These are phyloP conservation scores for Hypoxylon sp. DNA, from an alignment of 2,329 filamentous ascomycete genomes.

Conservation along the genomic window DNA sequence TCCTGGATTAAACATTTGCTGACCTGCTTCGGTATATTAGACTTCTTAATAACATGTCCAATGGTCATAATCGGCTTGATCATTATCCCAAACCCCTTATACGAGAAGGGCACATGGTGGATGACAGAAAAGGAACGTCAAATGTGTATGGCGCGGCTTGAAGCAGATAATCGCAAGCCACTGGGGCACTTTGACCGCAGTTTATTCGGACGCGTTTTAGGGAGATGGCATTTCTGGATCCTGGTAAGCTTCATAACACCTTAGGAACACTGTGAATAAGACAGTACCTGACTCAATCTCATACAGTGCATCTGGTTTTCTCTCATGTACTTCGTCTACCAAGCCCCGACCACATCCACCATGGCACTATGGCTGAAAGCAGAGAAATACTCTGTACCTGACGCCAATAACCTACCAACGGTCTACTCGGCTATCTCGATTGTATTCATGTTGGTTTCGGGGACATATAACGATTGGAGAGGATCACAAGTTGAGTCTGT, in stretches of 20 bases:
- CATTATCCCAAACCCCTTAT: slow-evolving; percentile 35
- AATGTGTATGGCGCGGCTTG: slow-evolving; percentile 45
- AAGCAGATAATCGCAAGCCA: slow-evolving; percentile 33
- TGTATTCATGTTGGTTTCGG: slow-evolving; percentile 41
- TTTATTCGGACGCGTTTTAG: slow-evolving; percentile 32
- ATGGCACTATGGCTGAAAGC: slow-evolving; percentile 38
- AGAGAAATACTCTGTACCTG: slow-evolving; percentile 33
- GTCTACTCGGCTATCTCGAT: slow-evolving; percentile 45
- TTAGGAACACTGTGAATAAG: too few relatives aligned
- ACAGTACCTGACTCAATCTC: background rate
- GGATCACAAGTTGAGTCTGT: slow-evolving; percentile 31
- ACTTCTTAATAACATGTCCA: slow-evolving; percentile 33
- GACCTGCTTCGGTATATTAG: slow-evolving; percentile 8
- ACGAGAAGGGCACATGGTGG: slow-evolving; percentile 46
- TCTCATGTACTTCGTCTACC: slow-evolving; percentile 38
- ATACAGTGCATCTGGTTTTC: slow-evolving; percentile 34
- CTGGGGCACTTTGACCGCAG: slow-evolving; percentile 30
- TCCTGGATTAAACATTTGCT: too few relatives aligned
- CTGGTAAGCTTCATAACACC: slow-evolving; percentile 6
- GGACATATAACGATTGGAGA: slow-evolving; percentile 33
- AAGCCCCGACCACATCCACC: slow-evolving; percentile 33
- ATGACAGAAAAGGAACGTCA: slow-evolving; percentile 44
- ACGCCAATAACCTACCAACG: slow-evolving; percentile 38
- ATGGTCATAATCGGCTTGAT: slow-evolving; percentile 31
- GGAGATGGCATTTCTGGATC: slow-evolving; percentile 38